Conservation (phyloP, 2,329 filamentous ascomycete species). For the Penicillium decumbens region DNA sequence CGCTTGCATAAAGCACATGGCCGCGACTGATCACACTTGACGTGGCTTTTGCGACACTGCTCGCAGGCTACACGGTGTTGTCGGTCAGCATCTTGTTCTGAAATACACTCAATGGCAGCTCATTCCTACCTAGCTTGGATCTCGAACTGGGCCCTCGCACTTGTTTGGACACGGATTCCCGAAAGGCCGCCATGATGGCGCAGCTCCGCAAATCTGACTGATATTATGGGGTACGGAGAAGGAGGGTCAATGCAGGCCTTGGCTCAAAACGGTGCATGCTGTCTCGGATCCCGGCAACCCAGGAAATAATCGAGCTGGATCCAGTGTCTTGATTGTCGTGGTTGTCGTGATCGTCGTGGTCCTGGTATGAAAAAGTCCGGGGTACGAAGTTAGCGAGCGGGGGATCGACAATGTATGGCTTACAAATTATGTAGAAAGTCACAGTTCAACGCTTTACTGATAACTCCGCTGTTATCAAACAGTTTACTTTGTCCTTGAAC, state of each 20-base stretch:
- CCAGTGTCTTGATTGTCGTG: neutral
- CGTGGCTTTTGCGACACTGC: neutral
- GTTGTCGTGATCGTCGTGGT: neutral
- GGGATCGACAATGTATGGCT: no score
- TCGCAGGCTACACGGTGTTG: neutral
- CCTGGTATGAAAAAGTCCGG: neutral
- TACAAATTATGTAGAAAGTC: no score
- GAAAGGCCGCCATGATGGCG: neutral
- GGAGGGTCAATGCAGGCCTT: neutral
- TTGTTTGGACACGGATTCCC: neutral
- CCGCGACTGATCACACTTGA: neutral
- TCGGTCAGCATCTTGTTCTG: neutral
- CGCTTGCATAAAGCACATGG: neutral
- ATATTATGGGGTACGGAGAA: neutral
- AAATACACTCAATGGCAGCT: neutral
- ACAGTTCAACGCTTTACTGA: no score
- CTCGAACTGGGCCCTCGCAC: neutral
- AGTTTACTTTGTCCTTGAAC: no score
- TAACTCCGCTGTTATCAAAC: no score
- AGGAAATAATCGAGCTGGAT: neutral
- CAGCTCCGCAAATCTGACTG: neutral
- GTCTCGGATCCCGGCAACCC: neutral
- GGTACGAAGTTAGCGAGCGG: no score
- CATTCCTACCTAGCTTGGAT: neutral
- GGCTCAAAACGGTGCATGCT: neutral